Conservation (phyloP, 176 grass and related monocot genomes). For the Oryza officinalis region DNA sequence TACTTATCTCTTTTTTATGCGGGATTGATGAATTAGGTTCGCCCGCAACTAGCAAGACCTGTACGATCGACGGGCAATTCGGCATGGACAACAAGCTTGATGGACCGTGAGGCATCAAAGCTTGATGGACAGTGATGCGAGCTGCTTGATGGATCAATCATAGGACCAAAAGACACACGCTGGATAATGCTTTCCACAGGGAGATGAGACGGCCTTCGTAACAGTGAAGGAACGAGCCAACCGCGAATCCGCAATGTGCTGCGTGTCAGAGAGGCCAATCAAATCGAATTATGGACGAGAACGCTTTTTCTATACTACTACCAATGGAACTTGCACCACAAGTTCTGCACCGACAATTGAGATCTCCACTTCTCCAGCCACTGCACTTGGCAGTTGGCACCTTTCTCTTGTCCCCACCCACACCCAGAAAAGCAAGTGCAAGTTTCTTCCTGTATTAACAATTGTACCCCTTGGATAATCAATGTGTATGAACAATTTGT, state of each 20-base stretch:
- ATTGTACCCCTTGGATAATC: not conserved
- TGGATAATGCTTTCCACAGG: not conserved
- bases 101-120: not conserved
- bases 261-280: not conserved
- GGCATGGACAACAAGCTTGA: not conserved
- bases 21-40: too few species aligned
- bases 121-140: not conserved
- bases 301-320: not conserved
- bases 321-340: not conserved
- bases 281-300: not conserved
- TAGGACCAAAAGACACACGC: not conserved
- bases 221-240: not conserved
- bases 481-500: not conserved
- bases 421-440: not conserved
- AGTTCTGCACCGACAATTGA: not conserved
- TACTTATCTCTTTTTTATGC: too few species aligned
- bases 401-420: not conserved
- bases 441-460: not conserved
- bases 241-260: not conserved
- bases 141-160: not conserved
- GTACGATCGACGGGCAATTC: not conserved
- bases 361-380: not conserved
- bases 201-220: not conserved
- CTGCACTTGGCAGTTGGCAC: not conserved
- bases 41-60: not conserved